Evolutionary conservation across 345 rosid genomes (phyloP), one percentile per base, ranked within the genome.

Genomic region (Melaleuca quinquenervia): DNA sequence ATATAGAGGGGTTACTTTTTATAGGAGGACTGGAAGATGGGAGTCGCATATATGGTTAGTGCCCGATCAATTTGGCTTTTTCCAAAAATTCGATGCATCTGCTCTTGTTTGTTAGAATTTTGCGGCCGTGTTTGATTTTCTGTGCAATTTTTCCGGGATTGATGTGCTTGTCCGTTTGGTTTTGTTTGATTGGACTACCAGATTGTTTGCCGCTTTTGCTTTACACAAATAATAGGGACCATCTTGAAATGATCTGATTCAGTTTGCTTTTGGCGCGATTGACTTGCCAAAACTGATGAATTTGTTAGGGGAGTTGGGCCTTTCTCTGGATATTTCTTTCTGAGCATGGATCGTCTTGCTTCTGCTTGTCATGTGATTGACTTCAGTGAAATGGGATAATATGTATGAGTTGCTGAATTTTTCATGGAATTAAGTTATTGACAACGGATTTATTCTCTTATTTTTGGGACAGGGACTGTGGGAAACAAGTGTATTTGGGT

Each of bases 401-500:
- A 18, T 20, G 26, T 36, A 32, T 21, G 45, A 32, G 45, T 70
- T 70, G 24, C 32, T 70, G 48, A 70, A 36, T 70, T 70, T 70
- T 70, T 70, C 78, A 36, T 9, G 48, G 78, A 70, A 70, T 70
- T 70, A 21, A 70, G 24, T 27, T 50, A 6, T n/a, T 56, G 55
- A 58, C 62, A 27, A 22, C 15, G 56, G 21, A 52, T 29, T 45
- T 27, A 5, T 85, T 56, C 52, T 58, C 26, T 51, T 82, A 21
- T 51, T 87, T 55, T 86, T 41, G 83, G 41, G 84, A 89, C 94
- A 96, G 99, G 99, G 99, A 97, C 87, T 95, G 98, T 87, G 98
- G 99, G 82, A 97, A 96, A 90, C 99, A 97, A 91, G 98, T 97
- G 9, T 97, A 97, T 92, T 87, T 96, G 88, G 99, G 99, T 96